Base-by-base conservation (phyloP, 345 rosid species). In the Raphanus sativus region DNA sequence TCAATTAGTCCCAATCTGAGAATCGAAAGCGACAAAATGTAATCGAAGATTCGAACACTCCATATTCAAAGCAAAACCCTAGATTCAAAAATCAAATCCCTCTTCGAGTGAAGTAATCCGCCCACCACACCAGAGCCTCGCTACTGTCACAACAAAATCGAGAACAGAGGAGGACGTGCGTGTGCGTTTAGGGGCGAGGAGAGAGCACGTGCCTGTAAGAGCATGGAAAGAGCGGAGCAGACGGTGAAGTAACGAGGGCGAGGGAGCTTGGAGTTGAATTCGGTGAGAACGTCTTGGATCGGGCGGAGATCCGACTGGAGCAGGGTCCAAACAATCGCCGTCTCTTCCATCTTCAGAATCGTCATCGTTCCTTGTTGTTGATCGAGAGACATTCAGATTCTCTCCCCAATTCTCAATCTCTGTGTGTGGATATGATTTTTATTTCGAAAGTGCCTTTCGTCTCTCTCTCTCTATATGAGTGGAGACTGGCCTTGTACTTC, bases 171-270 rank as follows among this genome's bases (percentile, higher is more conserved):
- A 28, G 30, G 30, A 28, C 0, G n/a, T n/a, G n/a, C n/a, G n/a
- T n/a, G n/a, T n/a, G n/a, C n/a, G n/a, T n/a, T n/a, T n/a, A n/a
- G n/a, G n/a, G n/a, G n/a, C n/a, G n/a, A n/a, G n/a, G n/a, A n/a
- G n/a, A n/a, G n/a, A n/a, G n/a, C n/a, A n/a, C n/a, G n/a, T 45
- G 79, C 98, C 96, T 90, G 83, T 67, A 92, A 74, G 68, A 90
- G 73, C 29, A 87, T 73, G 0, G 63, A 80, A 62, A 88, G 93
- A 74, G 93, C 84, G 66, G 48, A 75, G 86, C 94, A 93, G 81
- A 83, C 77, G 61, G 69, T 24, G 81, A 89, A 81, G 63, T 77
- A 34, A 65, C 85, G 88, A 54, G 80, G 28, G 68, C 68, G 81
- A 34, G 80, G 25, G 84, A 93, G 71, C 12, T 80, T 80, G 52